phyloP scores from a whole-genome alignment of 805 yeast genomes.

The Saccharomyces mikatae region DNA sequence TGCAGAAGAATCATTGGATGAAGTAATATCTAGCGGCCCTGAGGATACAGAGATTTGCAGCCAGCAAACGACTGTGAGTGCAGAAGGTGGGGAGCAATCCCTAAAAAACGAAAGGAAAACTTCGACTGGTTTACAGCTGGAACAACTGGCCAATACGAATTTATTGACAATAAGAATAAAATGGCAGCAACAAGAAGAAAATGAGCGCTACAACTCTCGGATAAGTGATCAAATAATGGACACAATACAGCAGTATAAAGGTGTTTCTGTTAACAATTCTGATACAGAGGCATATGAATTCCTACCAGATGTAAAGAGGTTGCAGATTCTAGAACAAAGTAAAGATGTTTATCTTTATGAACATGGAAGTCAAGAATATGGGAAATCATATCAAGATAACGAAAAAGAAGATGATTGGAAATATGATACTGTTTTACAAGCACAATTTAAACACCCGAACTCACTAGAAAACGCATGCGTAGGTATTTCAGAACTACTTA shows the following conservation, averaged over 20 bases:
- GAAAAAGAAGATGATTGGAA: constrained; percentile 9
- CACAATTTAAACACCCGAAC: constrained; percentile 19
- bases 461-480: constrained; percentile 8
- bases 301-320: constrained; percentile 18
- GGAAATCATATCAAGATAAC: constrained; percentile 8
- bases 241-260: constrained; percentile 11
- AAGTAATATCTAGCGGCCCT: not conserved
- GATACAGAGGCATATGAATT: constrained; percentile 27
- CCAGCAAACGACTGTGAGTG: not conserved
- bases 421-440: constrained; percentile 22
- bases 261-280: constrained; percentile 11
- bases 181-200: constrained; percentile 7
- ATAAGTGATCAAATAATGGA: not conserved
- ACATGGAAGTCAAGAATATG: constrained; percentile 15
- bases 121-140: constrained; percentile 9
- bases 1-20: not conserved
- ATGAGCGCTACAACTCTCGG: not conserved
- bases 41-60: not conserved
- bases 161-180: constrained; percentile 21
- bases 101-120: not conserved
- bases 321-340: constrained; percentile 14
- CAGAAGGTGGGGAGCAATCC: constrained; percentile 2
- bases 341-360: constrained; percentile 20
- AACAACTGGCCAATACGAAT: constrained; percentile 26
- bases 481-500: constrained; percentile 2